These are phyloP conservation scores for Globisporangium rhizosaccharum DNA, from an alignment of 352 stramenopile species.

Conservation along the genomic window DNA sequence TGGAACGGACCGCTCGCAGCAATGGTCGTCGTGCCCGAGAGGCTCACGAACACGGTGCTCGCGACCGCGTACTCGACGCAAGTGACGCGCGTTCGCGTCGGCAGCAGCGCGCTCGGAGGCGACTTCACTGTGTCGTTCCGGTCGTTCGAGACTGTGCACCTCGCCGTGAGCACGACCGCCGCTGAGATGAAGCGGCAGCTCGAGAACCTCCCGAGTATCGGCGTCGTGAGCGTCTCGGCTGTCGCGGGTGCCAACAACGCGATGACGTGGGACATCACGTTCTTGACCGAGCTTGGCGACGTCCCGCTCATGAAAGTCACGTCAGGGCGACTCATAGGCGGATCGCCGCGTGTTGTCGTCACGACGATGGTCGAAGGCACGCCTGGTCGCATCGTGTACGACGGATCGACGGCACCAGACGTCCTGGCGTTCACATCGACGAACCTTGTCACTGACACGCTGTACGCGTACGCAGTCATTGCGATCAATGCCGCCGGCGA, in stretches of 20 bases:
- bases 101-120: slow-evolving; percentile 47
- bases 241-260: slow-evolving; percentile 52
- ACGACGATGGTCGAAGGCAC: slow-evolving; percentile 83
- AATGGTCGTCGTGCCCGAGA: slow-evolving; percentile 53
- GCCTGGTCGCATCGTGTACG: slow-evolving; percentile 88
- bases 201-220: slow-evolving; percentile 84
- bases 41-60: slow-evolving; percentile 47
- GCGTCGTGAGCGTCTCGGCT: slow-evolving; percentile 66
- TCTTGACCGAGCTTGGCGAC: slow-evolving; percentile 92
- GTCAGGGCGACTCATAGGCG: slow-evolving; percentile 78
- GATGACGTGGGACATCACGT: slow-evolving; percentile 88
- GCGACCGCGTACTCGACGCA: slow-evolving; percentile 41
- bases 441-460: slow-evolving; percentile 83
- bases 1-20: slow-evolving; percentile 36
- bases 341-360: slow-evolving; percentile 57
- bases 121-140: slow-evolving; percentile 83
- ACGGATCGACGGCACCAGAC: slow-evolving; percentile 82
- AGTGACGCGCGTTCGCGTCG: slow-evolving; percentile 36
- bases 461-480: slow-evolving; percentile 92
- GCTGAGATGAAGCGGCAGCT: slow-evolving; percentile 81
- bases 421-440: slow-evolving; percentile 66
- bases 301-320: slow-evolving; percentile 90
- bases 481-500: slow-evolving; percentile 91
- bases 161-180: slow-evolving; percentile 43
- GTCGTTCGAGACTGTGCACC: slow-evolving; percentile 65